Evolutionary conservation across 1,284 basidiomycete genomes (phyloP).

Genomic region (Dichomitus squalens): DNA sequence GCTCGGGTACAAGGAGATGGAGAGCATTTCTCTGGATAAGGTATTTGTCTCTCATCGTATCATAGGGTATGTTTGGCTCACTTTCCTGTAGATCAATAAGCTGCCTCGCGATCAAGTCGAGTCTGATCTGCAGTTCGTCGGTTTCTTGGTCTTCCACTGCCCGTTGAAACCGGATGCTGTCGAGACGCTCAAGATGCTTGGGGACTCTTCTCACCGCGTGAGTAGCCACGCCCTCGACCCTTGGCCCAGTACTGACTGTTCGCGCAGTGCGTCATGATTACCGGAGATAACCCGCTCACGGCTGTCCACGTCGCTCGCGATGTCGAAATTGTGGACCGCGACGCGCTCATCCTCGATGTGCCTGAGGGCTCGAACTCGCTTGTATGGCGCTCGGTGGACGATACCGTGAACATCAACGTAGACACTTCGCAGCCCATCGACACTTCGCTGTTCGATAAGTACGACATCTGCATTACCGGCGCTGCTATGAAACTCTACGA

Average conservation of each 20-base stretch:
- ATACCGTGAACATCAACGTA: constrained; percentile 83
- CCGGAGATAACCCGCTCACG: constrained; percentile 94
- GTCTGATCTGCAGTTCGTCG: constrained; percentile 76
- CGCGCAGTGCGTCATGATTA: constrained; percentile 92
- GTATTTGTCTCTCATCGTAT: constrained; percentile 36
- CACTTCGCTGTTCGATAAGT: constrained; percentile 72
- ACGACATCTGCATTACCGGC: constrained; percentile 95
- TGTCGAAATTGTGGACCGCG: constrained; percentile 94
- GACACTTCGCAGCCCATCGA: constrained; percentile 81
- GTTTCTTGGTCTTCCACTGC: constrained; percentile 96
- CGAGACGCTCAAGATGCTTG: constrained; percentile 87
- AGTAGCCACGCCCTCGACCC: constrained; percentile 35
- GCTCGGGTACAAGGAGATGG: constrained; percentile 83
- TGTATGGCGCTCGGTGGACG: constrained; percentile 93
- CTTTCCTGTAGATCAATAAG: constrained; percentile 73
- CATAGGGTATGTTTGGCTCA: not conserved
- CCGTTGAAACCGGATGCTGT: constrained; percentile 94
- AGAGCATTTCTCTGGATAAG: constrained; percentile 65
- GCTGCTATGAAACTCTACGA: constrained; percentile 88
- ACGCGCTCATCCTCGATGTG: constrained; percentile 88
- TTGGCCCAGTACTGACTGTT: not conserved
- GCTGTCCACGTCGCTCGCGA: constrained; percentile 92
- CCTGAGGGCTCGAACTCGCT: constrained; percentile 81
- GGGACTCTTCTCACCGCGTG: constrained; percentile 92
- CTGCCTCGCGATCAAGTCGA: constrained; percentile 81